Conservation (phyloP, 2,329 filamentous ascomycete genomes). For the Domatiomyces catenatus region DNA sequence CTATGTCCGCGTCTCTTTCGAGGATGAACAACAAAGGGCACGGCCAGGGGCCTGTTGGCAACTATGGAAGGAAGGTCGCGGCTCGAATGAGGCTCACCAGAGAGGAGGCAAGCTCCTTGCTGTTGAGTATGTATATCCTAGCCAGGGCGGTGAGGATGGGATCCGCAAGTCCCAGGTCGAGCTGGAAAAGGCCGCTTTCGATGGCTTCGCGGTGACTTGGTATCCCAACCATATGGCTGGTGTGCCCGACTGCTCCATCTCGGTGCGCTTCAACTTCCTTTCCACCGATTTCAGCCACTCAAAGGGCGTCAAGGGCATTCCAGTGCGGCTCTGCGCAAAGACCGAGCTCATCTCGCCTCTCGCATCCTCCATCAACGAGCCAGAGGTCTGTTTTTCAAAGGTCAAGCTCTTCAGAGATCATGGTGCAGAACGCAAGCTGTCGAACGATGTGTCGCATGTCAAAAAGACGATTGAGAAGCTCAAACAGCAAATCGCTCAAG, state of each 20-base stretch:
- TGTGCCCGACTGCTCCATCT: conserved; percentile 62
- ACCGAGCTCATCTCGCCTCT: conserved; percentile 52
- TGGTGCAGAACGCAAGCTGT: conserved; percentile 83
- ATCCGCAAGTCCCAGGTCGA: conserved; percentile 49
- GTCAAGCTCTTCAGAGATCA: conserved; percentile 95
- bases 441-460: conserved; percentile 85
- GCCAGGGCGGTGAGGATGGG: conserved; percentile 39
- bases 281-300: conserved; percentile 98
- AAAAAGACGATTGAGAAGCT: conserved; percentile 95
- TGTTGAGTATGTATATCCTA: conserved; percentile 73
- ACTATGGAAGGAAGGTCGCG: conserved; percentile 88
- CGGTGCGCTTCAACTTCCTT: conserved; percentile 93
- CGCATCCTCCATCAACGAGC: conserved; percentile 21
- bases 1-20: conserved; percentile 87
- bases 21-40: conserved; percentile 82
- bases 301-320: conserved; percentile 95
- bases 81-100: conserved; percentile 90
- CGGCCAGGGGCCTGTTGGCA: conserved; percentile 76
- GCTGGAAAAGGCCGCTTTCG: conserved; percentile 66
- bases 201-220: conserved; percentile 88
- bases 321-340: conserved; percentile 82
- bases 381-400: conserved; percentile 85
- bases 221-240: conserved; percentile 49
- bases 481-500: conserved; percentile 79
- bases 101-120: conserved; percentile 82